phyloP scores from a whole-genome alignment of 2,329 filamentous ascomycete species.

The Balansia obtecta region DNA sequence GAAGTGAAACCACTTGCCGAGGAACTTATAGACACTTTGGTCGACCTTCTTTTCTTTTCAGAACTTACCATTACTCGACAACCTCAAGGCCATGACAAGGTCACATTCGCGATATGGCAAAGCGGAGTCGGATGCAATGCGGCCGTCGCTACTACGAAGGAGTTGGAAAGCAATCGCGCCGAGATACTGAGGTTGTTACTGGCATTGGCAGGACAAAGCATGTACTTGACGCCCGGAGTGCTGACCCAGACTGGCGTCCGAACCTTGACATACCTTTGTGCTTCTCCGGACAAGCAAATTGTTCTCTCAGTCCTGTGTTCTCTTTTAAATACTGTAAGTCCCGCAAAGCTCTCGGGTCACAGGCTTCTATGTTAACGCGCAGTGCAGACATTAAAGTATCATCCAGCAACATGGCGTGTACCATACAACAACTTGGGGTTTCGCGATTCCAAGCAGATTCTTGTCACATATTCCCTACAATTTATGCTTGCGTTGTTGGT shows the following conservation, averaged over 20 bases:
- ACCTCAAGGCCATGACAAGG: constrained; percentile 60
- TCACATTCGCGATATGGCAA: constrained; percentile 94
- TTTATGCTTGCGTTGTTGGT: constrained; percentile 75
- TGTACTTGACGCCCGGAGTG: constrained; percentile 75
- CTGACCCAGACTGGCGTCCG: constrained; percentile 74
- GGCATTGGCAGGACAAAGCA: constrained; percentile 76
- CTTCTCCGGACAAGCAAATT: constrained; percentile 79
- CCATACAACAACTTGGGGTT: constrained; percentile 89
- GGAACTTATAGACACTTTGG: constrained; percentile 79
- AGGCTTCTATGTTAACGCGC: constrained; percentile 3
- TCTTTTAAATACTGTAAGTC: constrained; percentile 73
- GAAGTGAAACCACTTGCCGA: constrained; percentile 80
- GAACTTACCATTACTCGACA: constrained; percentile 75
- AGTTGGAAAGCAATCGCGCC: constrained; percentile 84
- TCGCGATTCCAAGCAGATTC: constrained; percentile 77
- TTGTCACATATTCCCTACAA: constrained; percentile 87
- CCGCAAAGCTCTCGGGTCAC: neutral
- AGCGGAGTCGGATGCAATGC: constrained; percentile 94
- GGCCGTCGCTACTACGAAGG: constrained; percentile 74
- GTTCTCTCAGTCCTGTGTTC: constrained; percentile 87
- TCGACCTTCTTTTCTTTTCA: constrained; percentile 84
- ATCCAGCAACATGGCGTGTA: constrained; percentile 84
- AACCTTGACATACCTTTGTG: constrained; percentile 79
- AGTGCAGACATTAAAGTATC: constrained; percentile 80
- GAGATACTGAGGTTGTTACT: constrained; percentile 81